Conservation (phyloP, 768 basidiomycete species). For the Sistotremastrum suecicum region DNA sequence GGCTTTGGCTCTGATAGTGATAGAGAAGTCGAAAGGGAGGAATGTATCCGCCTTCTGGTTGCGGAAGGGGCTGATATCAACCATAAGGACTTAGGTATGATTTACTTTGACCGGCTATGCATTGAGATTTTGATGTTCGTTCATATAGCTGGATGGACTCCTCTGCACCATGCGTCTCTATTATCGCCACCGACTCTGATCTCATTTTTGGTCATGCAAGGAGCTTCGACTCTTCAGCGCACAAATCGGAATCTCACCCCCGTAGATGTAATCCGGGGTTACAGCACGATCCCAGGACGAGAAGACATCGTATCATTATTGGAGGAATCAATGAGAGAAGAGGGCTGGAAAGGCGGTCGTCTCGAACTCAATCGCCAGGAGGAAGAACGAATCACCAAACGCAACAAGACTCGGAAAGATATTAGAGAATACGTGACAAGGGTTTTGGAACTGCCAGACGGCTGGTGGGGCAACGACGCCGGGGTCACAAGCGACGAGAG, state of each 20-base stretch:
- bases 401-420: constrained; percentile 35
- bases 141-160: constrained; percentile 78
- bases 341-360: constrained; percentile 68
- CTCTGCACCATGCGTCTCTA: constrained; percentile 84
- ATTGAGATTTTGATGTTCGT: not conserved
- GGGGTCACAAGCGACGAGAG: constrained; percentile 27
- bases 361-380: constrained; percentile 55
- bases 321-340: constrained; percentile 76
- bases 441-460: constrained; percentile 38
- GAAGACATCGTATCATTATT: constrained; percentile 79
- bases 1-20: constrained; percentile 75
- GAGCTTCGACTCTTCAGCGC: constrained; percentile 66
- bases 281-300: constrained; percentile 66
- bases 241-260: constrained; percentile 75
- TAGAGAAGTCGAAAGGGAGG: constrained; percentile 80
- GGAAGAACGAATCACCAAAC: constrained; percentile 43
- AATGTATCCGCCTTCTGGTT: constrained; percentile 70
- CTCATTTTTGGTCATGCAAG: constrained; percentile 85
- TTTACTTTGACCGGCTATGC: not conserved
- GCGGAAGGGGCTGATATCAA: constrained; percentile 61
- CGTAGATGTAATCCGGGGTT: constrained; percentile 79
- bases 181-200: constrained; percentile 82
- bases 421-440: constrained; percentile 46
- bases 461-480: constrained; percentile 53
- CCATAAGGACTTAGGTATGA: constrained; percentile 47